Evolutionary conservation across 2,329 filamentous ascomycete species (phyloP), one percentile per base, ranked within the genome.

Genomic region (Venturia asperata): DNA sequence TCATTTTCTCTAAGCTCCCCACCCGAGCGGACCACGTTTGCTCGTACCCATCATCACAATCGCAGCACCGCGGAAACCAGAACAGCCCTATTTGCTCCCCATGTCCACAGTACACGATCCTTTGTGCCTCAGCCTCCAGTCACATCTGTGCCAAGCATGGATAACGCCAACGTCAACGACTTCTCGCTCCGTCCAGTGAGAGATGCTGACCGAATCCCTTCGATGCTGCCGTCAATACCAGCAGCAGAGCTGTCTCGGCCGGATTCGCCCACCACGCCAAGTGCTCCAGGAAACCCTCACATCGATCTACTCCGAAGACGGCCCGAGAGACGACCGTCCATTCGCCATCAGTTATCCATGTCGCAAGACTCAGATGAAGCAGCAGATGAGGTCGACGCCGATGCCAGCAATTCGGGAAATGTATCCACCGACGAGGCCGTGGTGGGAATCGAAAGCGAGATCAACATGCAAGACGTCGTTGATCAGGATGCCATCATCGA

Each of bases 341-440:
- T 97, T 70, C 86, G 91, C 66, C 93, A 97, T 72, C 92, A 96
- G 72, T 85, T 89, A 68, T 97, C 93, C 21, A 83, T 83, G 62
- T 94, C 90, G n/a, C 90, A 87, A 6, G 93, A 96, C 69, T 86
- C 87, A 9, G 92, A 97, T 72, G 93, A 97, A 74, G 83, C 89
- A 68, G 41, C 37, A 17, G 86, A 87, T 13, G 93, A 97, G 68
- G 90, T 88, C n/a, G 90, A 92, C 70, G 88, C 88, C 4, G 63
- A 63, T 5, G 43, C 60, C 43, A 58, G 47, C 70, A 87, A 89
- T 27, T 85, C 87, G 21, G 88, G 90, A 74, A 84, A 87, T 42
- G 90, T 91, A 64, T 90, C 92, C 77, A 85, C 79, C 63, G 78
- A 80, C 34, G 85, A 93, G 66, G 90, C 89, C 4, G 89, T 91